Evolutionary conservation across 352 stramenopile species (phyloP).

Genomic region (Globisporangium polare): DNA sequence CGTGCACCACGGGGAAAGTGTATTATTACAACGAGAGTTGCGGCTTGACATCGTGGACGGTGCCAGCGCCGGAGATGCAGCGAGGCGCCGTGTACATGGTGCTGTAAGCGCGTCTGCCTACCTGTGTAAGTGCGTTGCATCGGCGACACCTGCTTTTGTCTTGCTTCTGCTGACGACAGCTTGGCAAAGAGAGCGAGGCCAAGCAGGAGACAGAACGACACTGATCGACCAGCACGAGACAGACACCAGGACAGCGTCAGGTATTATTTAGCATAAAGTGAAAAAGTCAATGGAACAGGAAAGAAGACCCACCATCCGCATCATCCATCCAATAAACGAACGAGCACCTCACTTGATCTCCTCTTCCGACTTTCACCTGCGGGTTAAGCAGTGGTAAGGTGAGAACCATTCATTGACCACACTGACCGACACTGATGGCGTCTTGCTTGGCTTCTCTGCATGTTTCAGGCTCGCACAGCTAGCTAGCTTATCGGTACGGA

Average conservation of each 20-base stretch:
- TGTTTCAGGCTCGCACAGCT: conserved; percentile 9
- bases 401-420: too few relatives aligned
- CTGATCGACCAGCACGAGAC: background rate
- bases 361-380: background rate
- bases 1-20: conserved; percentile 68
- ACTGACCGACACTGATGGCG: background rate
- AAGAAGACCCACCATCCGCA: conserved; percentile 3
- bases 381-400: too few relatives aligned
- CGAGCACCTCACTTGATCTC: background rate
- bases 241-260: background rate
- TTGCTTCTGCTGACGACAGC: background rate
- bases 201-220: background rate
- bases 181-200: background rate
- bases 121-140: background rate
- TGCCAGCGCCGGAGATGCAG: conserved; percentile 55
- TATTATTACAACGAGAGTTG: conserved; percentile 84
- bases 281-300: conserved; percentile 22
- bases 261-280: conserved; percentile 26
- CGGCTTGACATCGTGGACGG: conserved; percentile 72
- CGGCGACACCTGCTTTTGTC: background rate
- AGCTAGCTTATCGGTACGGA: conserved; percentile 42
- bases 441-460: background rate
- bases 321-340: conserved; percentile 7
- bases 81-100: conserved; percentile 67
- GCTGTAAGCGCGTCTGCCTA: conserved; percentile 32